Base-by-base conservation (phyloP, 257 asterid species). In the Eustoma russellianum region DNA sequence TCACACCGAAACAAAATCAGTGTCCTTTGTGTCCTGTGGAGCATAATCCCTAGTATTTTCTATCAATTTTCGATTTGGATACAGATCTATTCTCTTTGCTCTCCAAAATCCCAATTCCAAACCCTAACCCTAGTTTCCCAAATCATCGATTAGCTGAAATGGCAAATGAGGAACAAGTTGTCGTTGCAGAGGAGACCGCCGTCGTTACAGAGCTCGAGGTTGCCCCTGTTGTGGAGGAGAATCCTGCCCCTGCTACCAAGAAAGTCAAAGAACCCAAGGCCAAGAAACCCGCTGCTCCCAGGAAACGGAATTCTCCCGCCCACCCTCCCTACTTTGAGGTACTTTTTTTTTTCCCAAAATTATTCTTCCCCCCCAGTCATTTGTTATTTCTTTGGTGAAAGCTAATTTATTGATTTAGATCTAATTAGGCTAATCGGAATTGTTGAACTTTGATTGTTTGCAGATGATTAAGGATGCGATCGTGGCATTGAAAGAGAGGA, bases 301-400 rank as follows among this genome's bases (percentile, higher is more conserved):
- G 52, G 35, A 81, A 81, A 70, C 73, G 64, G 7, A 63, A 10
- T 13, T 2, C 78, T 0, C 17, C 79, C 1, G 12, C 76, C 19
- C 95, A 86, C 47, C 95, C 95, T 10, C 75, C 94, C 15, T 83
- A 86, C 72, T 75, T 81, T 15, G 95, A 83, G 88, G 95, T 81
- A 74, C 44, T 19, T 34, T 14, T 14, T n/a, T 53, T 11, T 44
- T 61, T 9, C 6, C n/a, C n/a, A n/a, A n/a, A 1, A 13, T 48
- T 44, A 11, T 0, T 0, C 7, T 56, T 38, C 0, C 2, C 30
- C 30, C 30, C 2, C 28, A 19, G 28, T 19, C 8, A 2, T 3
- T 33, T 51, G 48, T 17, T 30, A 41, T 17, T 53, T 11, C 11
- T 38, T 5, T 11, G 5, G 33, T 38, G 7, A 1, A 2, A 9